These are phyloP conservation scores for Pythium aquatile DNA, from an alignment of 352 stramenopile genomes.

Conservation along the genomic window DNA sequence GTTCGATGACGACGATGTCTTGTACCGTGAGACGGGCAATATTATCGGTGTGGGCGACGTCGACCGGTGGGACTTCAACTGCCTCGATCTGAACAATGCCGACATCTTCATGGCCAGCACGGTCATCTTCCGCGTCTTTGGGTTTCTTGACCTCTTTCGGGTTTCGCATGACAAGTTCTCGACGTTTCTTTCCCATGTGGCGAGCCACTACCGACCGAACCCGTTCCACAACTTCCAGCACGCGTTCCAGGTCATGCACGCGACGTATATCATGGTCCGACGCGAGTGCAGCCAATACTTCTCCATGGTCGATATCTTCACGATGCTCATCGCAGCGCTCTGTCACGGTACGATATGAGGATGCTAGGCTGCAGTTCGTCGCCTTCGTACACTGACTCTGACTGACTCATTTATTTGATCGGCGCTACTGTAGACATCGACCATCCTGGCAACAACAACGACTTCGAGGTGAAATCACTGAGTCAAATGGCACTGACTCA, in stretches of 20 bases:
- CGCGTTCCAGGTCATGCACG: conserved; percentile 67
- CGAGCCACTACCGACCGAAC: conserved; percentile 71
- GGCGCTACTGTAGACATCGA: conserved; percentile 48
- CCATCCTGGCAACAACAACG: conserved; percentile 80
- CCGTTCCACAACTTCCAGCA: conserved; percentile 85
- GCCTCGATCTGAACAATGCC: conserved; percentile 20
- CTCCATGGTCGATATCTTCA: conserved; percentile 63
- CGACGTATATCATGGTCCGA: conserved; percentile 37
- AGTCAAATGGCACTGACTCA: conserved; percentile 80
- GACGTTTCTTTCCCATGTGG: conserved; percentile 34
- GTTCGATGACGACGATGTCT: conserved; percentile 2
- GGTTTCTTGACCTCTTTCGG: conserved; percentile 35
- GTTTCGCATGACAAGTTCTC: conserved; percentile 38
- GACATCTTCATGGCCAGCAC: conserved; percentile 25
- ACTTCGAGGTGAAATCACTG: conserved; percentile 77
- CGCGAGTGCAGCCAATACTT: conserved; percentile 60
- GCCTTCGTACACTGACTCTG: too few relatives aligned
- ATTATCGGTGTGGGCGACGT: conserved; percentile 49
- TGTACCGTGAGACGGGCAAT: conserved; percentile 31
- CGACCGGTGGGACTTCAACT: conserved; percentile 58
- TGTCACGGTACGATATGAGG: conserved; percentile 40
- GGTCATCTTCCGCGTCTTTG: conserved; percentile 35
- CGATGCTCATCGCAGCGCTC: conserved; percentile 67
- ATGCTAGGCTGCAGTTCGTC: too few relatives aligned
- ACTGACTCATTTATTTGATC: too few relatives aligned